Evolutionary conservation across 2,329 filamentous ascomycete genomes (phyloP), one percentile per base, ranked within the genome.

Genomic region (Apiospora arundinis): DNA sequence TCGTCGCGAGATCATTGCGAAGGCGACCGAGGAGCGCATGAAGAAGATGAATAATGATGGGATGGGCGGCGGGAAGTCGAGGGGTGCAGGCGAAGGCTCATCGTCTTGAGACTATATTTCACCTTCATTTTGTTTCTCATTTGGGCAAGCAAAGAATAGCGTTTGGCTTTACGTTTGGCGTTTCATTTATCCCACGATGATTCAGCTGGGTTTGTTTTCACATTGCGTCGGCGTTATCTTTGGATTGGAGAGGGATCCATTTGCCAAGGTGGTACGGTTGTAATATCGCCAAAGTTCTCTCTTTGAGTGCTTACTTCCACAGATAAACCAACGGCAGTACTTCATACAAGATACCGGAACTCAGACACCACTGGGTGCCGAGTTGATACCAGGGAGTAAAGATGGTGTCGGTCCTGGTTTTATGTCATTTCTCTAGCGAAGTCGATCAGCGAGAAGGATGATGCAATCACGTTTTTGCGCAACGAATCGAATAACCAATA

Each of bases 1-100:
- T 75, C 85, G 93, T 73, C 88, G 94, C 71, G 93, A 97, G 77
- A 88, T 94, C 46, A 84, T 96, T 70, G 94, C 93, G 0, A 89
- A 85, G 70, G 93, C 92, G 6, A 92, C 92, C 0, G 92, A 95
- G 81, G 91, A 93, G 77, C 85, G 91, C 74, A 80, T 89, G 76
- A 86, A 83, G 81, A 90, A 82, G 79, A 73, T 77, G 73, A 73
- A 75, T n/a, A 73, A 74, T 40, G 76, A 80, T 70, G 77, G 74
- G 44, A 79, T 70, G 77, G 74, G 44, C 74, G 78, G 7, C 71
- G 48, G 66, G 16, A 49, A 67, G 67, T 46, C 67, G 4, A 52
- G 67, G 11, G 67, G 67, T 2, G 32, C 45, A 1, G 67, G 67
- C 21, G 28, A 52, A 9, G 67, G 67, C 12, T 56, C 67, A 9